Base-by-base conservation (phyloP, 2,329 filamentous ascomycete genomes). In the Colletotrichum sp. region DNA sequence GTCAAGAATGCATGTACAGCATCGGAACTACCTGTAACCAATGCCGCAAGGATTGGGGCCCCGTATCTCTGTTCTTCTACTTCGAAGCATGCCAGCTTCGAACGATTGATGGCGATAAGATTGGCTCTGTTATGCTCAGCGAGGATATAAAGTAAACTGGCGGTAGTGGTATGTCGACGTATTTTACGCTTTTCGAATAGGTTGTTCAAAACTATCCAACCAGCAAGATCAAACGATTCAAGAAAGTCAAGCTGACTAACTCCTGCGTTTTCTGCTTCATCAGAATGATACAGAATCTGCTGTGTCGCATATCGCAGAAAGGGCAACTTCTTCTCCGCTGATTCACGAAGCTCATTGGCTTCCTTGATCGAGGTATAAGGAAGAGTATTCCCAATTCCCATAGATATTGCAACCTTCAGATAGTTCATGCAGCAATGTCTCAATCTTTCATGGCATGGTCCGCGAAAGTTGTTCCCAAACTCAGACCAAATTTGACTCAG, bases 341-440 rank as follows among this genome's bases (percentile, higher is more conserved):
- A 3, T 6, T 12, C n/a, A 4, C 34, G 32, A 1, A 64, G 34
- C 13, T 6, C 0, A 5, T 24, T 0, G 16, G 12, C 21, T 26
- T 64, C 5, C 0, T 1, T 0, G 13, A 7, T 4, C 1, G 34
- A 64, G 3, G 2, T 7, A 0, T 36, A 0, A 0, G 32, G 34
- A 1, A 64, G 21, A 64, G 8, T n/a, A 5, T 64, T 24, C 21
- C 34, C 62, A 0, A 44, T 12, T 18, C 6, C 7, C 62, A 44
- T 28, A 2, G 15, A 5, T 4, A 0, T 28, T 2, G 62, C 62
- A 39, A 13, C n/a, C 12, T n/a, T 12, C 1, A 64, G 0, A 24
- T 64, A 64, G 7, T 28, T 64, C 15, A 28, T 7, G 34, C 62
- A 64, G 34, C 62, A 64, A 6, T 3, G 0, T 13, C 28, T 64